Base-by-base conservation (phyloP, 352 stramenopile genomes). In the Albugo laibachii region DNA sequence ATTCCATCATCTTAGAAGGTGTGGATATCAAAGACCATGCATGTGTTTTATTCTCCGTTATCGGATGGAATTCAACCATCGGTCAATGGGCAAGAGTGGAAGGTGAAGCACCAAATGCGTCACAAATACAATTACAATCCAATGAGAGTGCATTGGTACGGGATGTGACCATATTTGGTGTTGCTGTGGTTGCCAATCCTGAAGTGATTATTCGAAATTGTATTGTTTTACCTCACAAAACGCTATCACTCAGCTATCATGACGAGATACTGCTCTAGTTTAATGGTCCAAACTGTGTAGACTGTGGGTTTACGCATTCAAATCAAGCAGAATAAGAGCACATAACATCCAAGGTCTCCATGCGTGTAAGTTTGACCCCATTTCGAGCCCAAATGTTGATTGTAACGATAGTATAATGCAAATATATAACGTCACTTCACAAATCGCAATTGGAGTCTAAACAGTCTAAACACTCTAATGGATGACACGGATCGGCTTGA, bases 141-240 rank as follows among this genome's bases (percentile, higher is more conserved):
- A 70, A 67, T 13, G 76, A 88, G 57, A 80, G 65, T 12, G 56
- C 62, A 34, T 62, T 89, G n/a, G 75, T 86, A 24, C 78, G 80
- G n/a, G 80, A 91, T 47, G 74, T 92, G 15, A 91, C 80, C 18
- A 91, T 92, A 54, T 88, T 91, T 50, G 80, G 77, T 40, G 74
- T 87, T 31, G 87, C 80, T 15, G 80, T 92, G n/a, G 64, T 89
- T 31, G 76, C 75, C 2, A 86, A 81, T 49, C 78, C 80, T 0
- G 80, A 92, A 57, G 55, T 92, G 20, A 86, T 91, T 58, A 86
- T 92, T 49, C 80, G 80, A 48, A 92, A 92, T 58, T 92, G 80
- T 44, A 81, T 92, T 52, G 80, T 92, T 21, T 59, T 92, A 14
- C 77, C 77, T 18, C 75, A 88, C 64, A 92, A 92, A 59, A 84